phyloP scores from a whole-genome alignment of 2,329 filamentous ascomycete genomes.

The Cladosporium colombiae region DNA sequence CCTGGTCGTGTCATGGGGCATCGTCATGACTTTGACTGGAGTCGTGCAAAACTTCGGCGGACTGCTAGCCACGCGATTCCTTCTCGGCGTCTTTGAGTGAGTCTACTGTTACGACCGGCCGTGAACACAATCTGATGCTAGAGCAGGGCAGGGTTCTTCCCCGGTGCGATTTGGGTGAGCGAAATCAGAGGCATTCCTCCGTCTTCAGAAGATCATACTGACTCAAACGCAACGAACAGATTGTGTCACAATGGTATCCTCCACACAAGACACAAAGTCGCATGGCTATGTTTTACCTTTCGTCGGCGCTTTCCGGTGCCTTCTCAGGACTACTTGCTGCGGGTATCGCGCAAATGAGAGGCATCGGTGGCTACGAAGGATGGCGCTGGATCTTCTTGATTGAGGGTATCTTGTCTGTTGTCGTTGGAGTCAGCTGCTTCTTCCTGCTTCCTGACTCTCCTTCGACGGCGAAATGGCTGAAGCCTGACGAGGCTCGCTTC shows the following conservation, averaged over 20 bases:
- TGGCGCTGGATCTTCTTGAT: constrained; percentile 40
- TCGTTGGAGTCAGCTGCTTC: constrained; percentile 53
- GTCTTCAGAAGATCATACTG: neutral
- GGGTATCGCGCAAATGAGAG: constrained; percentile 39
- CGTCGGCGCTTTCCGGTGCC: constrained; percentile 26
- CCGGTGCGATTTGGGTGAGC: constrained; percentile 16
- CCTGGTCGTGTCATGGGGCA: constrained; percentile 36
- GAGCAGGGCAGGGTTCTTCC: constrained; percentile 18
- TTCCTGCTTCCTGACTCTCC: constrained; percentile 55
- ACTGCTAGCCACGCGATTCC: constrained; percentile 30
- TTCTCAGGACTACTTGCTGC: constrained; percentile 31
- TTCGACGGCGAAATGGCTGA: constrained; percentile 54
- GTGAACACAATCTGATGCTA: neutral
- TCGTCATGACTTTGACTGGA: constrained; percentile 35
- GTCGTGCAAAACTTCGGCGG: constrained; percentile 34
- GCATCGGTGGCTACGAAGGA: constrained; percentile 36
- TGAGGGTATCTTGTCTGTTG: constrained; percentile 56
- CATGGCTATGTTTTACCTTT: constrained; percentile 29
- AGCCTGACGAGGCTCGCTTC: constrained; percentile 65
- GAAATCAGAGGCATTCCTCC: neutral
- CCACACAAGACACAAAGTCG: constrained; percentile 26
- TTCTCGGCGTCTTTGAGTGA: constrained; percentile 28
- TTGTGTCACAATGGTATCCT: constrained; percentile 27
- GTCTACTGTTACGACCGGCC: neutral
- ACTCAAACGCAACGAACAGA: neutral